Conservation (phyloP, 2,329 filamentous ascomycete genomes). For the Colletotrichum viniferum region DNA sequence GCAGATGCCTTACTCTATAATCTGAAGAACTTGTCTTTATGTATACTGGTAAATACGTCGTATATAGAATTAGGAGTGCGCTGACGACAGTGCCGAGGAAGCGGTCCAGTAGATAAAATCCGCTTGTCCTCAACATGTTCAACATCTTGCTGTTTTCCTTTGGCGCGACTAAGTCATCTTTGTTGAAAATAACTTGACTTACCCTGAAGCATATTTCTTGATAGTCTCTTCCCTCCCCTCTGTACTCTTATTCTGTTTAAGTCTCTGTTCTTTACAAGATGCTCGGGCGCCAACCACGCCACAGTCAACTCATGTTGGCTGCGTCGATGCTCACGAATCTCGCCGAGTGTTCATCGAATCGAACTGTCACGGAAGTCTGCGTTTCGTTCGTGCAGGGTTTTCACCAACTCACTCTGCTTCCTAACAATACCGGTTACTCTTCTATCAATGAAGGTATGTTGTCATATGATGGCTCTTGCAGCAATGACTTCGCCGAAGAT, state of each 20-base stretch:
- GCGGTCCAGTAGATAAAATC: background rate
- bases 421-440: background rate
- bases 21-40: background rate
- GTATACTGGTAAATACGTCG: background rate
- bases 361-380: background rate
- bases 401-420: background rate
- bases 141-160: background rate
- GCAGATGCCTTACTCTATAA: background rate
- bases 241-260: rapidly evolving
- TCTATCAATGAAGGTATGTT: background rate
- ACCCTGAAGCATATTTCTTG: background rate
- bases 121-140: background rate
- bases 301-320: background rate
- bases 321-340: background rate
- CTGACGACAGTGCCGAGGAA: background rate
- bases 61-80: background rate
- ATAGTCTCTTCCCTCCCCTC: background rate
- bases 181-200: background rate
- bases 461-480: background rate
- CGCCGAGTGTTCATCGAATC: background rate
- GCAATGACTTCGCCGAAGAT: background rate
- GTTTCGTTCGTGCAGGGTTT: background rate
- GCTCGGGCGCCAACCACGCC: background rate
- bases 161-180: background rate
- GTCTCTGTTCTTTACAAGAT: background rate